A percentile compares a stretch with the other conserved stretches of the same genome.
These are phyloP conservation scores for Backusella sp. DNA, from an alignment of 192 early-diverging fungal genomes.

Conservation along the genomic window DNA sequence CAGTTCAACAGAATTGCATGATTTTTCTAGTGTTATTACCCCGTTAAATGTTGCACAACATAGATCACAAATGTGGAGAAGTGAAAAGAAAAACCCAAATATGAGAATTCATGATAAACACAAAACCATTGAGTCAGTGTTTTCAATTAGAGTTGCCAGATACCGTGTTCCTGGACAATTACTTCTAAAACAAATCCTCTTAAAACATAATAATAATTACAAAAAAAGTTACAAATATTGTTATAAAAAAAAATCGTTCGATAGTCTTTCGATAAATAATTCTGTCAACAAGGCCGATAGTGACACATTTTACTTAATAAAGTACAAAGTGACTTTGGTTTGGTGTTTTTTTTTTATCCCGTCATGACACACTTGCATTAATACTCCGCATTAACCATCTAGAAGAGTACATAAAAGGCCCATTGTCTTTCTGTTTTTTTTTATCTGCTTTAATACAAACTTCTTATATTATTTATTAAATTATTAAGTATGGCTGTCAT, in stretches of 20 bases:
- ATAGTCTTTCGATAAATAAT: background rate
- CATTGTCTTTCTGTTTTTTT: background rate
- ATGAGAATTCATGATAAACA: background rate
- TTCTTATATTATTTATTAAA: background rate
- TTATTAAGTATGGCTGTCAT: conserved; percentile 11
- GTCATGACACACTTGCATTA: background rate
- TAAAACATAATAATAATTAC: background rate
- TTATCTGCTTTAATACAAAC: background rate
- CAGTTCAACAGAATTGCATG: background rate
- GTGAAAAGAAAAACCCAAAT: background rate
- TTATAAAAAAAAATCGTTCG: conserved; percentile 3
- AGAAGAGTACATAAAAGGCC: background rate
- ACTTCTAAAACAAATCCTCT: background rate
- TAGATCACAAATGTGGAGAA: background rate
- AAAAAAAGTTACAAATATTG: background rate
- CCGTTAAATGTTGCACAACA: background rate
- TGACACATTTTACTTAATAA: conserved; percentile 6
- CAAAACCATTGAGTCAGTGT: background rate
- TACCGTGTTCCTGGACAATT: background rate
- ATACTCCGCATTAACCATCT: background rate
- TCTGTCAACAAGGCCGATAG: background rate
- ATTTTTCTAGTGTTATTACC: background rate
- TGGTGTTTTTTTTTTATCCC: background rate
- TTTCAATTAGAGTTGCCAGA: background rate
- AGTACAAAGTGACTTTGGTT: background rate